Conservation (phyloP, 192 early-diverging fungal genomes). For the Rhizophagus clarus region DNA sequence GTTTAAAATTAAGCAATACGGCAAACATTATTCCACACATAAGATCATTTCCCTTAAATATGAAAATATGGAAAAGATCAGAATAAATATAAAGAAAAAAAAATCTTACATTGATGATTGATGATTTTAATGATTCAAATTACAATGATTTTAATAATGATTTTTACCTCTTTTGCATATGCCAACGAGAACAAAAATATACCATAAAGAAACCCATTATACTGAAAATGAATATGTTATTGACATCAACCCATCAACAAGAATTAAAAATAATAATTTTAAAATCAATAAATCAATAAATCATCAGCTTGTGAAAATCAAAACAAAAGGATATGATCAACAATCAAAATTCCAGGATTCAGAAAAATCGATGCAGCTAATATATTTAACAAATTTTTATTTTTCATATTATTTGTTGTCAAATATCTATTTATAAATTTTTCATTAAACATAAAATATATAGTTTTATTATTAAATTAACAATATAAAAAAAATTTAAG, state of each 20-base stretch:
- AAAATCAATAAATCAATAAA: neutral
- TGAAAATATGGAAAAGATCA: neutral
- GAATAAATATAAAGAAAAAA: neutral
- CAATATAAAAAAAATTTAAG: neutral
- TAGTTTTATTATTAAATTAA: neutral
- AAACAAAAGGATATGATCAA: slow-evolving; percentile 78
- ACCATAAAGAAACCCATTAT: slow-evolving; percentile 93
- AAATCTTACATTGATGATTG: neutral
- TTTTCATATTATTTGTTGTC: neutral
- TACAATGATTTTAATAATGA: too few relatives aligned
- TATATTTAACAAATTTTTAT: slow-evolving; percentile 38
- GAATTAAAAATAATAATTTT: neutral
- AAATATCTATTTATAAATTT: slow-evolving; percentile 30
- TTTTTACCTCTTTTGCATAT: slow-evolving; percentile 54
- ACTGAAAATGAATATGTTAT: slow-evolving; percentile 88
- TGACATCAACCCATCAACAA: neutral
- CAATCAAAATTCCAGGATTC: slow-evolving; percentile 76
- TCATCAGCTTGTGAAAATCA: slow-evolving; percentile 12
- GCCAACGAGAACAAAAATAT: slow-evolving; percentile 80
- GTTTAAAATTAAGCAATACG: slow-evolving; percentile 92
- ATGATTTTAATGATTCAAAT: neutral
- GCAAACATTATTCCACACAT: slow-evolving; percentile 82
- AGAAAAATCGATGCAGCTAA: slow-evolving; percentile 63
- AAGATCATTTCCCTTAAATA: slow-evolving; percentile 55
- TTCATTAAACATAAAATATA: neutral